phyloP scores from a whole-genome alignment of 2,329 filamentous ascomycete species.

The Fusarium compactum region DNA sequence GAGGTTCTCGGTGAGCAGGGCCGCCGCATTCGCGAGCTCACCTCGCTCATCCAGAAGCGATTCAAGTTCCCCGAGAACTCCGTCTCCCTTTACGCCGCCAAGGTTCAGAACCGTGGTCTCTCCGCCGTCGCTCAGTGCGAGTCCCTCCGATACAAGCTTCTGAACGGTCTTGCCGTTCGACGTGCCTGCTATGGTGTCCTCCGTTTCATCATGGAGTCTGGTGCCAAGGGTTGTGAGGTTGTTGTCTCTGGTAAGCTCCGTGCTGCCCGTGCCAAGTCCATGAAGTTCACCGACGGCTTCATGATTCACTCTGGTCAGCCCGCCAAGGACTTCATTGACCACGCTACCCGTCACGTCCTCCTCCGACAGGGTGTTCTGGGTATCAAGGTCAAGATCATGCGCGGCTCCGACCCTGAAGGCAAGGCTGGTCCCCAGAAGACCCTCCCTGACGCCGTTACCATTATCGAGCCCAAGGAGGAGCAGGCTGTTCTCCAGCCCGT shows the following conservation, averaged over 20 bases:
- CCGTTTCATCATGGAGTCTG: conserved; percentile 99
- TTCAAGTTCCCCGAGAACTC: conserved; percentile 99
- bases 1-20: conserved; percentile 99
- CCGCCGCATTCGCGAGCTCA: conserved; percentile 99
- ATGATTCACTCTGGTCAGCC: conserved; percentile 99
- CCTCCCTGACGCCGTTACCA: conserved; percentile 97
- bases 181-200: conserved; percentile 99
- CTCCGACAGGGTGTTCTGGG: conserved; percentile 99
- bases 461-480: conserved; percentile 99
- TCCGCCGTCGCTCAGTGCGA: conserved; percentile 99
- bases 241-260: conserved; percentile 99
- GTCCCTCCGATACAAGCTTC: conserved; percentile 99
- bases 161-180: conserved; percentile 98
- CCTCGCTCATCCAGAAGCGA: conserved; percentile 99
- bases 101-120: conserved; percentile 99
- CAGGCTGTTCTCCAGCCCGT: conserved; percentile 92
- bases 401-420: conserved; percentile 98
- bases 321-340: conserved; percentile 99
- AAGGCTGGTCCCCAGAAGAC: conserved; percentile 98
- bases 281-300: conserved; percentile 99
- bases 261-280: conserved; percentile 98
- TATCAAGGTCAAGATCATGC: conserved; percentile 99
- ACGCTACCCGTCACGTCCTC: conserved; percentile 97
- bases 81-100: conserved; percentile 99
- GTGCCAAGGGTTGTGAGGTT: conserved; percentile 99